phyloP scores from a whole-genome alignment of 495 filamentous ascomycete genomes.

The Xylaria intraflava region DNA sequence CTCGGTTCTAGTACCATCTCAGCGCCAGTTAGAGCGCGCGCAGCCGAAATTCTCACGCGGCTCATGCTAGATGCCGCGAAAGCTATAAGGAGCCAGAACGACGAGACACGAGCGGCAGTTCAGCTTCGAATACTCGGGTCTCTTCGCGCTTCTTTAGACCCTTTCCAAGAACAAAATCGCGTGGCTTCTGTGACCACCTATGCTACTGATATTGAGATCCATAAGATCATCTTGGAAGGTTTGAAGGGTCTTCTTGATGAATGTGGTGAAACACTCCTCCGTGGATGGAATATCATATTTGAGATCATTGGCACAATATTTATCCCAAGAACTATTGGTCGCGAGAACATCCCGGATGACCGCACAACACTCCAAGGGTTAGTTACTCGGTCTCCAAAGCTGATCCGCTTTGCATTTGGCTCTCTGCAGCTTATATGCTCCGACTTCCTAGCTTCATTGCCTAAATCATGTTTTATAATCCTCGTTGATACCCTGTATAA shows the following conservation, averaged over 20 bases:
- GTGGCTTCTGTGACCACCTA: conserved; percentile 46
- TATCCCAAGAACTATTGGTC: conserved; percentile 31
- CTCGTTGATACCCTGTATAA: conserved; percentile 82
- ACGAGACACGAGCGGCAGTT: conserved; percentile 47
- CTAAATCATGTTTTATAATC: conserved; percentile 68
- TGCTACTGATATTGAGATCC: conserved; percentile 68
- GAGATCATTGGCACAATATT: conserved; percentile 82
- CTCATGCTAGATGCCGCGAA: conserved; percentile 60
- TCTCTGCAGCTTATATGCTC: conserved; percentile 90
- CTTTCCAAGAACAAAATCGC: conserved; percentile 37
- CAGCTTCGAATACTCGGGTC: conserved; percentile 67
- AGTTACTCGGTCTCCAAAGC: conserved; percentile 57
- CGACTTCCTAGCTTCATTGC: conserved; percentile 78
- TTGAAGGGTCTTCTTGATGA: conserved; percentile 79
- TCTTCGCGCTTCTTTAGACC: conserved; percentile 50
- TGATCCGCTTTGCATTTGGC: conserved; percentile 78
- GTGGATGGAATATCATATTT: conserved; percentile 81
- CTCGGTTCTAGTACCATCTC: conserved; percentile 49
- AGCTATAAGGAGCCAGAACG: conserved; percentile 41
- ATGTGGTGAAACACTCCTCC: conserved; percentile 73
- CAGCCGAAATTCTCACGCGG: conserved; percentile 67
- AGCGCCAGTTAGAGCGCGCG: conserved; percentile 60
- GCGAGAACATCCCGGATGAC: conserved; percentile 19
- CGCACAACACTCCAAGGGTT: conserved; percentile 20
- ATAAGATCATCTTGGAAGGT: conserved; percentile 72